Conservation (phyloP, 2,329 filamentous ascomycete species). For the Diplodia seriata region DNA sequence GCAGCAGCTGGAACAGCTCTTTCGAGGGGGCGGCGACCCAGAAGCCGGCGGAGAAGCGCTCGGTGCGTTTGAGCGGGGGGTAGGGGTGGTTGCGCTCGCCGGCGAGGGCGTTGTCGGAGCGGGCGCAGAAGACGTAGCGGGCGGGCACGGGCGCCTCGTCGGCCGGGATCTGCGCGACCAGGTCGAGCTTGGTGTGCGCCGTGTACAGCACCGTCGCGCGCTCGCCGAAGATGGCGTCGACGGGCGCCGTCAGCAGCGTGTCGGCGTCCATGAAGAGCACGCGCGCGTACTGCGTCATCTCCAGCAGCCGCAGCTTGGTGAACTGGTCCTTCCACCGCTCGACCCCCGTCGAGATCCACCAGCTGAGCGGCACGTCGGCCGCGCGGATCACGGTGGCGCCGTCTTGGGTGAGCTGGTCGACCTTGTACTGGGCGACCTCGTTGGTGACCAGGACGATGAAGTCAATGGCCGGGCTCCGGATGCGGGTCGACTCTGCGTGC, state of each 20-base stretch:
- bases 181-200: slow-evolving; percentile 33
- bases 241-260: slow-evolving; percentile 45
- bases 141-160: slow-evolving; percentile 49
- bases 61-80: slow-evolving; percentile 44
- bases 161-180: slow-evolving; percentile 35
- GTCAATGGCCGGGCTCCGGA: slow-evolving; percentile 37
- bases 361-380: slow-evolving; percentile 43
- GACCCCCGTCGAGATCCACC: slow-evolving; percentile 48
- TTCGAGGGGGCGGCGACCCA: slow-evolving; percentile 50
- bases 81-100: slow-evolving; percentile 42
- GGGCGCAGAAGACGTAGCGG: slow-evolving; percentile 47
- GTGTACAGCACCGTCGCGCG: slow-evolving; percentile 36
- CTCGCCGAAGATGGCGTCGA: slow-evolving; percentile 52
- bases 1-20: slow-evolving; percentile 50
- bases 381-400: slow-evolving; percentile 51
- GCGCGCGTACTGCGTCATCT: slow-evolving; percentile 51
- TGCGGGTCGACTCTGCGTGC: slow-evolving; percentile 40
- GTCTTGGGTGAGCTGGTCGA: slow-evolving; percentile 45
- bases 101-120: slow-evolving; percentile 45
- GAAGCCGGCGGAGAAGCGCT: slow-evolving; percentile 52
- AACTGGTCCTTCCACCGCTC: slow-evolving; percentile 54
- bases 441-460: slow-evolving; percentile 50
- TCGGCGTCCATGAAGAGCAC: slow-evolving; percentile 56
- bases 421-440: slow-evolving; percentile 43
- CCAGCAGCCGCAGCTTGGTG: slow-evolving; percentile 53